phyloP scores from a whole-genome alignment of 1,284 basidiomycete genomes.

The Trichosporon sp. region DNA sequence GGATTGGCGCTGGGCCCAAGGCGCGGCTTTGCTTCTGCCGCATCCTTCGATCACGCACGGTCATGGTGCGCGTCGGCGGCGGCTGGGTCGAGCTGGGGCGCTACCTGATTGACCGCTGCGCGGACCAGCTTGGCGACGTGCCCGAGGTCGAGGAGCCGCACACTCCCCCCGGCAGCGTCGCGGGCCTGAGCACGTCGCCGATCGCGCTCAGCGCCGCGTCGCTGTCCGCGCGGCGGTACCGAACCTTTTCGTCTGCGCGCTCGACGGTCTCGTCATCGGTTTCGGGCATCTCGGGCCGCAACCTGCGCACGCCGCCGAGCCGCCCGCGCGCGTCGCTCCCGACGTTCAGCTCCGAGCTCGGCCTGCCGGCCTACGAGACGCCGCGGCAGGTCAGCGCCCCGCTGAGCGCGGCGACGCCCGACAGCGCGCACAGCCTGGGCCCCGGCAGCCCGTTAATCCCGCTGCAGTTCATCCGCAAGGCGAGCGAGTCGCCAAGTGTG shows the following conservation, averaged over 20 bases:
- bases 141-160: slow-evolving; percentile 22
- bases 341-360: background rate
- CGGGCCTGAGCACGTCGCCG: background rate
- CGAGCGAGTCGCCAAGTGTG: slow-evolving; percentile 39
- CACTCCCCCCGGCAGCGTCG: background rate
- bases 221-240: background rate
- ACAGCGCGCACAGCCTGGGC: background rate
- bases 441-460: slow-evolving; percentile 31
- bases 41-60: slow-evolving; percentile 82
- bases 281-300: background rate
- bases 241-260: background rate
- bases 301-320: background rate
- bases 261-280: background rate
- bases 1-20: slow-evolving; percentile 80
- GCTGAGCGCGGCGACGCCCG: background rate
- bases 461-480: slow-evolving; percentile 40
- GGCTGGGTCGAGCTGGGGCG: slow-evolving; percentile 90
- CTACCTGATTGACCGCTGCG: slow-evolving; percentile 79
- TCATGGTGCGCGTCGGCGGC: slow-evolving; percentile 91
- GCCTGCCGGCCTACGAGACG: background rate
- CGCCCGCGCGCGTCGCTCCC: background rate
- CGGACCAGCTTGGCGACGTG: slow-evolving; percentile 58
- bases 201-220: slow-evolving; percentile 6
- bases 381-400: slow-evolving; percentile 1
- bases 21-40: slow-evolving; percentile 80